These are phyloP conservation scores for Adansonia gregorii DNA, from an alignment of 441 rosid species.

Conservation along the genomic window DNA sequence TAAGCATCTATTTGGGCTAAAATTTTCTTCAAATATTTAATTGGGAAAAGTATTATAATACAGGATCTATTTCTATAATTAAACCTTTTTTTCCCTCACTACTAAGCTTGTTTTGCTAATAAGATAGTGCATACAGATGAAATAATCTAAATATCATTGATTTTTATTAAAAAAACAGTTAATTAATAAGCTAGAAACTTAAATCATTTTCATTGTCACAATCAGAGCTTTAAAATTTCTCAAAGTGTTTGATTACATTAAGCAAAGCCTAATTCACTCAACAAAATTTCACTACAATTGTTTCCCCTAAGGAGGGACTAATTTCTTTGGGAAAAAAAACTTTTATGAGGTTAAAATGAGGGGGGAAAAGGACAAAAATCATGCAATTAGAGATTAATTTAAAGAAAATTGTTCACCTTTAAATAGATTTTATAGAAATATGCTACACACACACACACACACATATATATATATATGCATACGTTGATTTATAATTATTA, in stretches of 20 bases:
- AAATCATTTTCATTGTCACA: background rate
- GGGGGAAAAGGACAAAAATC: background rate
- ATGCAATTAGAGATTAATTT: background rate
- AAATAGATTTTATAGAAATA: background rate
- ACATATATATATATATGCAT: too few species aligned
- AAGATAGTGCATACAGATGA: background rate
- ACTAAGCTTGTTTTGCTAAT: background rate
- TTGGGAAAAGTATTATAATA: too few species aligned
- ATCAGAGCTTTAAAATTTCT: background rate
- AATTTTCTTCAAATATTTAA: too few species aligned
- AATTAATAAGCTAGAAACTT: background rate
- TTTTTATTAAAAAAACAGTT: constrained; percentile 7
- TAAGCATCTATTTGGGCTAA: too few species aligned
- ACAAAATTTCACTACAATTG: background rate
- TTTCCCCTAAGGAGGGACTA: background rate
- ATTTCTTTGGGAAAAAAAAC: background rate
- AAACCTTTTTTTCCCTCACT: too few species aligned
- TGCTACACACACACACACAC: too few species aligned
- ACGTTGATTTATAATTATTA: background rate
- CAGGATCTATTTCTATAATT: too few species aligned
- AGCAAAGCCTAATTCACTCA: constrained; percentile 19
- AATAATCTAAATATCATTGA: constrained; percentile 4
- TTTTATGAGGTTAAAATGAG: background rate
- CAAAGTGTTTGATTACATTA: background rate
- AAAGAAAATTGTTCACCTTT: background rate